Base-by-base conservation (phyloP, 2,329 filamentous ascomycete species). In the Aspergillus calidoustus region DNA sequence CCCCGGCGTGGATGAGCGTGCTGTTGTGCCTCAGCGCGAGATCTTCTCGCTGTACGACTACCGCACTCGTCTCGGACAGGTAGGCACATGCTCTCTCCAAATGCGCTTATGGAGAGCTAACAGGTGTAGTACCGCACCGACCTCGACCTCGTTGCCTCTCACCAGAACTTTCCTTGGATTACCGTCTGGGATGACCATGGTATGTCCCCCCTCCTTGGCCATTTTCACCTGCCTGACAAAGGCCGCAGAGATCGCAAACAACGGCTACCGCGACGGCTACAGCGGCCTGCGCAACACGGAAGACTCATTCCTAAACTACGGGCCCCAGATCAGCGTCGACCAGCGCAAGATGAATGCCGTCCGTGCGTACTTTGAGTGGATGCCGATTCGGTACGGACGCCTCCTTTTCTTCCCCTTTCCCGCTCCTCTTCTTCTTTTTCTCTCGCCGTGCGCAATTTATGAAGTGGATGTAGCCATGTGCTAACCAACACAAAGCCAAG, bases 271-370 rank as follows among this genome's bases (percentile, higher is more conserved):
- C 25, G 87, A 88, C 68, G 89, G 89, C 1, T 84, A 82, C 8
- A 82, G 83, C 2, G 79, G 81, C 4, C 76, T 89, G 25, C 88
- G 87, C 73, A 91, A 91, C 72, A 89, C 86, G 9, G 87, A 90
- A 68, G 82, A 84, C 7, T 89, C 86, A 0, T 91, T 91, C 75
- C 71, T 86, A 30, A 79, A 83, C 52, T 82, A 86, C 59, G 83
- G 84, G 1, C 60, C 64, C 3, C 80, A 81, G 15, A 82, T 91
- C n/a, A 86, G 83, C 34, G 86, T 91, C n/a, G 89, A 91, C 66
- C 86, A 89, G 71, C 83, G 89, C 65, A 91, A 91, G 79, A 87
- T 90, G 81, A 90, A 91, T 57, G 89, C 88, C 1, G 88, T 91
- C 2, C 81, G 89, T 43, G 88, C 89, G 1, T 89, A 89, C 69